These are phyloP conservation scores for Colletotrichum navitas DNA, from an alignment of 2,329 filamentous ascomycete genomes.

Conservation along the genomic window DNA sequence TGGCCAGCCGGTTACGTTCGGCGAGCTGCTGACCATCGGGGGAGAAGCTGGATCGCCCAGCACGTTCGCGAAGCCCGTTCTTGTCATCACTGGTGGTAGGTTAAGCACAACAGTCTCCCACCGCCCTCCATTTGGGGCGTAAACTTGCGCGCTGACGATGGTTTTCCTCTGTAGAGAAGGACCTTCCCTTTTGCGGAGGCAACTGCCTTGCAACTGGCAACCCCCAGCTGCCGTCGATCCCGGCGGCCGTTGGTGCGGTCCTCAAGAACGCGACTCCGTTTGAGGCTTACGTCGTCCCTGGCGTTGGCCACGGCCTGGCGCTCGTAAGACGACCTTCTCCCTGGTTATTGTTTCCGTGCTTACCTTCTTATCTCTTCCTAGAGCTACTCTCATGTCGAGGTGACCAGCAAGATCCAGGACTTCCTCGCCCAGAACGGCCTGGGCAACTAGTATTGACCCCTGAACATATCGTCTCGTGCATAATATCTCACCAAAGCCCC, in stretches of 20 bases:
- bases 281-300: conserved; percentile 65
- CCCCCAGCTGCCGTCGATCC: conserved; percentile 56
- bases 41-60: conserved; percentile 51
- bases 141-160: not conserved
- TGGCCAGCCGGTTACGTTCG: conserved; percentile 69
- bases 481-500: no score
- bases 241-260: conserved; percentile 54
- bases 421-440: conserved; percentile 50
- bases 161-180: conserved; percentile 51
- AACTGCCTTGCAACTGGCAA: conserved; percentile 64
- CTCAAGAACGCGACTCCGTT: conserved; percentile 63
- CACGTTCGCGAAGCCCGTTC: conserved; percentile 65
- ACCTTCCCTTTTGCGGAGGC: conserved; percentile 72
- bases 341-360: not conserved
- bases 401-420: conserved; percentile 54
- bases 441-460: not conserved
- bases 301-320: conserved; percentile 65
- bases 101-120: not conserved
- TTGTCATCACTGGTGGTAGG: conserved; percentile 69
- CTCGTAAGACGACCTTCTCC: conserved; percentile 48
- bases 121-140: no score
- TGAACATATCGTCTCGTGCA: not conserved
- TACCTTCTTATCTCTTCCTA: conserved; percentile 12
- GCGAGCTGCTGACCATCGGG: conserved; percentile 70
- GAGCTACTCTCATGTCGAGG: conserved; percentile 49